Evolutionary conservation across 1,284 basidiomycete genomes (phyloP).

Genomic region (Papiliotrema nemorosa): DNA sequence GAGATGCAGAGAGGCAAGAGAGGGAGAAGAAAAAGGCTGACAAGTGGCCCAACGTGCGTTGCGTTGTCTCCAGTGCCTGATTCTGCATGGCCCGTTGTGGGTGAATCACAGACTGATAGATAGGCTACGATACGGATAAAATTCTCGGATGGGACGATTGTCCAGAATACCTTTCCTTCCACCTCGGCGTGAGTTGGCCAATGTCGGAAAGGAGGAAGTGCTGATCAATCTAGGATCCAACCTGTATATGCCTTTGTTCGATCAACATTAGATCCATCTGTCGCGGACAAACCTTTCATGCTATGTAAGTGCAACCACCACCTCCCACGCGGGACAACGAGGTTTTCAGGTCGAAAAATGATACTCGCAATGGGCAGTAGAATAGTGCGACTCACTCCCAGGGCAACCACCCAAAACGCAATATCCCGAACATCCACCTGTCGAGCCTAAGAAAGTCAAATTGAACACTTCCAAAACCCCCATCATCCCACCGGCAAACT

Average conservation of each 20-base stretch:
- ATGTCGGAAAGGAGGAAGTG: not conserved
- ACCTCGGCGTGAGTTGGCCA: constrained; percentile 29
- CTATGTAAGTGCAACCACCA: constrained; percentile 32
- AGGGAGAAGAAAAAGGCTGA: constrained; percentile 37
- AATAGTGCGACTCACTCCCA: constrained; percentile 9
- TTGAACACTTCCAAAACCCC: constrained; percentile 16
- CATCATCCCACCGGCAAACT: constrained; percentile 35
- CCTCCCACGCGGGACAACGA: too few species aligned
- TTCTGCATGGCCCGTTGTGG: not conserved
- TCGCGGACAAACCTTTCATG: constrained; percentile 33
- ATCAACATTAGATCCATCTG: constrained; percentile 27
- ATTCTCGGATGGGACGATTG: constrained; percentile 47
- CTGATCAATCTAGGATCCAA: constrained; percentile 36
- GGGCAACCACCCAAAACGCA: constrained; percentile 43
- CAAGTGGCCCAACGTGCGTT: constrained; percentile 46
- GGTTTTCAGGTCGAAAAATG: too few species aligned
- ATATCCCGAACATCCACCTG: constrained; percentile 44
- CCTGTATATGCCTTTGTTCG: constrained; percentile 48
- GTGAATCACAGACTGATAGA: not conserved
- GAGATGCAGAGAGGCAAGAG: constrained; percentile 37
- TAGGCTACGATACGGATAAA: constrained; percentile 46
- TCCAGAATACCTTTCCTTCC: constrained; percentile 44
- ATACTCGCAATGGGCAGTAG: too few species aligned
- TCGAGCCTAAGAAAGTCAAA: constrained; percentile 12
- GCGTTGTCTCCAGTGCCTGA: not conserved